phyloP scores from a whole-genome alignment of 805 yeast species.

The Debaryomyces hansenii region DNA sequence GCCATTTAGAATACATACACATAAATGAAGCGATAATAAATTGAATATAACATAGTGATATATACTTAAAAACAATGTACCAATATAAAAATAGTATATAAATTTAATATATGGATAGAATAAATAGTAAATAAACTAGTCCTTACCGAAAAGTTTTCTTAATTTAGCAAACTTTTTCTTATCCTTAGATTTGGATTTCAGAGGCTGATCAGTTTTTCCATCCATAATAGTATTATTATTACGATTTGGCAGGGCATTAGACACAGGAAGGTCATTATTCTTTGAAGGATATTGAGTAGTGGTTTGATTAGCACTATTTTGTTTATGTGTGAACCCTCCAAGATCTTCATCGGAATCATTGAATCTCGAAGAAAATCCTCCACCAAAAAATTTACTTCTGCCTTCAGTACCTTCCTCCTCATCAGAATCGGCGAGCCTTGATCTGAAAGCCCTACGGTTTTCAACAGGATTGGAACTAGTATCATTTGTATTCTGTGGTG shows the following conservation, averaged over 20 bases:
- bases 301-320: not conserved
- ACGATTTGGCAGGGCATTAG: too few species aligned
- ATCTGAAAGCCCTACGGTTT: constrained; percentile 31
- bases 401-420: constrained; percentile 39
- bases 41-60: not conserved
- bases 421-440: constrained; percentile 65
- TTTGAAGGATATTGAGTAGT: too few species aligned
- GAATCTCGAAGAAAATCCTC: constrained; percentile 25
- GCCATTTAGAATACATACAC: not conserved
- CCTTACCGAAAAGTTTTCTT: constrained; percentile 40
- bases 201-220: not conserved
- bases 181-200: constrained; percentile 18
- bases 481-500: not conserved
- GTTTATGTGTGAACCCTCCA: not conserved
- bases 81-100: not conserved
- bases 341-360: constrained; percentile 30
- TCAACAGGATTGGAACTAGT: not conserved
- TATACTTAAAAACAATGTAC: not conserved
- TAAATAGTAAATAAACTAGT: constrained; percentile 1
- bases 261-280: too few species aligned
- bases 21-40: not conserved
- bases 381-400: not conserved
- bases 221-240: constrained; percentile 1
- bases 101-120: not conserved
- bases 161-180: constrained; percentile 40